Conservation (phyloP, 768 basidiomycete species). For the Mycena chlorophos region DNA sequence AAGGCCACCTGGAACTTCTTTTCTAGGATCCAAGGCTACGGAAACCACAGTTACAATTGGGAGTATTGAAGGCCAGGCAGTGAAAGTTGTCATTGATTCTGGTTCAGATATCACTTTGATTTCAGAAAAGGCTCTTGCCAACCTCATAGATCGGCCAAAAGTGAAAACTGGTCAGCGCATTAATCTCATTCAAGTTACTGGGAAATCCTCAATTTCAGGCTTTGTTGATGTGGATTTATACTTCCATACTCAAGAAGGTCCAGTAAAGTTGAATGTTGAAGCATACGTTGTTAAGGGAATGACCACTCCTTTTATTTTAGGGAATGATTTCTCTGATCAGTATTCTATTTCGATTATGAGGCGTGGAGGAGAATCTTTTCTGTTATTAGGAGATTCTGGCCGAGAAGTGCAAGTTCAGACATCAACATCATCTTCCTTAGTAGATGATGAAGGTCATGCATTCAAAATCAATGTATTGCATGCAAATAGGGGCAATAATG, state of each 20-base stretch:
- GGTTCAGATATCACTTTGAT: conserved; percentile 41
- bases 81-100: conserved; percentile 28
- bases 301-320: conserved; percentile 32
- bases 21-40: conserved; percentile 33
- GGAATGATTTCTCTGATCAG: conserved; percentile 35
- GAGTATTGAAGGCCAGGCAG: neutral
- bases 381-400: conserved; percentile 22
- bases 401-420: neutral
- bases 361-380: conserved; percentile 5
- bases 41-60: conserved; percentile 12
- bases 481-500: neutral
- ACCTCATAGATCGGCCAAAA: conserved; percentile 16
- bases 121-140: conserved; percentile 18
- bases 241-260: conserved; percentile 26
- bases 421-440: neutral
- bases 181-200: conserved; percentile 35
- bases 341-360: conserved; percentile 32
- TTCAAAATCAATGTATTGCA: neutral
- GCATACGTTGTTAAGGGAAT: conserved; percentile 34
- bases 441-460: conserved; percentile 6
- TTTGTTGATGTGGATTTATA: conserved; percentile 29
- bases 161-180: conserved; percentile 29
- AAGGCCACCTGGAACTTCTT: conserved; percentile 32
- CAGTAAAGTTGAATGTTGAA: conserved; percentile 28
- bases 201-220: conserved; percentile 26